Percentiles rank a stretch among this genome's conserved stretches.
Conservation (phyloP, 768 basidiomycete genomes). For the Russula sp. region DNA sequence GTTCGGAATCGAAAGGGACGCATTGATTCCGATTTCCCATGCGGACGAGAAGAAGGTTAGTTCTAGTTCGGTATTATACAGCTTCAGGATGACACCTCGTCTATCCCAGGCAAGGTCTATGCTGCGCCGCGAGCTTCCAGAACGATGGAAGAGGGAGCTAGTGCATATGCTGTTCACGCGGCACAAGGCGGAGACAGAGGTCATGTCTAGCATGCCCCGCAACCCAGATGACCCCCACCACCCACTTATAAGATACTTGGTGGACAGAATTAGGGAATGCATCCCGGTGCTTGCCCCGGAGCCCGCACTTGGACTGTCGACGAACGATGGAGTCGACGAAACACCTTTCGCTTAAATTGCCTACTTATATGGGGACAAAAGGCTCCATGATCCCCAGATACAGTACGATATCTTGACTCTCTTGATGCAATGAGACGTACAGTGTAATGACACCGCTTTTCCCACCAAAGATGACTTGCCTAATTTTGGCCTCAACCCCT, state of each 20-base stretch:
- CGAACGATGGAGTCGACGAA: not conserved
- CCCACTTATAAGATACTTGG: slow-evolving; percentile 28
- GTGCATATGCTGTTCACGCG: slow-evolving; percentile 70
- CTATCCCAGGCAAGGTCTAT: slow-evolving; percentile 53
- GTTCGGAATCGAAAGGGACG: slow-evolving; percentile 52
- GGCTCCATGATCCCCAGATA: not conserved
- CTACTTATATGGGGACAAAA: not conserved
- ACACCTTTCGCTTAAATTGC: not conserved
- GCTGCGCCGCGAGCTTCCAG: slow-evolving; percentile 50
- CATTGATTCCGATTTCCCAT: slow-evolving; percentile 60
- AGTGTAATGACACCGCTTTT: no score
- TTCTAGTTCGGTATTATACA: not conserved
- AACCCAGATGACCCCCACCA: slow-evolving; percentile 11
- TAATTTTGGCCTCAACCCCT: no score
- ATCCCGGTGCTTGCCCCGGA: not conserved
- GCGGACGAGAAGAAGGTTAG: slow-evolving; percentile 72
- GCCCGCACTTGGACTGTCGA: not conserved
- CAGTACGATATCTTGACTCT: not conserved
- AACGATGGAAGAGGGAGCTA: slow-evolving; percentile 74
- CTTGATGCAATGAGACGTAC: no score
- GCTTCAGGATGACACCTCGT: not conserved
- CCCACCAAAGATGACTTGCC: no score
- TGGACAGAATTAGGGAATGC: slow-evolving; percentile 23
- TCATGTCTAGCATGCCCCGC: slow-evolving; percentile 35
- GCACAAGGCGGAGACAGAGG: slow-evolving; percentile 93